Evolutionary conservation across 208 protist genomes (phyloP).

Genomic region (Phytomonas sp.): DNA sequence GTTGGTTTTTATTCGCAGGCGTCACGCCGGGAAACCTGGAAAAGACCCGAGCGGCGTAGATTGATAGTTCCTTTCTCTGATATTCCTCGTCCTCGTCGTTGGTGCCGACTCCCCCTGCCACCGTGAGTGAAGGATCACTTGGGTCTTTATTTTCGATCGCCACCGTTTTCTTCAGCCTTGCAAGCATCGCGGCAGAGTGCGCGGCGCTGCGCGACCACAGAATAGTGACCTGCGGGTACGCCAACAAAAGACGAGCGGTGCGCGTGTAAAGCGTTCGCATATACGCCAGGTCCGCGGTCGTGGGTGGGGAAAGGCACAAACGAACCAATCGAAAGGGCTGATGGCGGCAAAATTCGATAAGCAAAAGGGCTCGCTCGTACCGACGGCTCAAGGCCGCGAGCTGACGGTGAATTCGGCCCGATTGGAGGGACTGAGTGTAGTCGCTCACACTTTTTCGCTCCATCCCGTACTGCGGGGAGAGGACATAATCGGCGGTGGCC

Average conservation of each 20-base stretch:
- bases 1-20: conserved; percentile 27
- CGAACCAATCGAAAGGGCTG: conserved; percentile 49
- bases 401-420: conserved; percentile 62
- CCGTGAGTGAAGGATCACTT: conserved; percentile 47
- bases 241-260: conserved; percentile 41
- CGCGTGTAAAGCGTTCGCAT: conserved; percentile 37
- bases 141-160: conserved; percentile 50
- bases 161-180: conserved; percentile 47
- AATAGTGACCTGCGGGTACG: conserved; percentile 49
- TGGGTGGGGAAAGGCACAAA: neutral
- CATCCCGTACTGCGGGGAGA: conserved; percentile 63
- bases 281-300: neutral
- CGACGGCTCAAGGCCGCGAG: conserved; percentile 48
- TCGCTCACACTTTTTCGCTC: conserved; percentile 80
- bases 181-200: conserved; percentile 67
- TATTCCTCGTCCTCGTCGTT: conserved; percentile 21
- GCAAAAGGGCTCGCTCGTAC: conserved; percentile 52
- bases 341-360: conserved; percentile 70
- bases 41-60: conserved; percentile 67
- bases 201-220: conserved; percentile 68
- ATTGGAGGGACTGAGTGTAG: conserved; percentile 65
- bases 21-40: conserved; percentile 72
- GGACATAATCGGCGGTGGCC: conserved; percentile 74
- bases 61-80: conserved; percentile 21
- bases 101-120: conserved; percentile 13